A percentile compares a stretch with the other conserved stretches of the same genome.
phyloP scores from a whole-genome alignment of 345 rosid species.

The Bretschneidera sinensis region DNA sequence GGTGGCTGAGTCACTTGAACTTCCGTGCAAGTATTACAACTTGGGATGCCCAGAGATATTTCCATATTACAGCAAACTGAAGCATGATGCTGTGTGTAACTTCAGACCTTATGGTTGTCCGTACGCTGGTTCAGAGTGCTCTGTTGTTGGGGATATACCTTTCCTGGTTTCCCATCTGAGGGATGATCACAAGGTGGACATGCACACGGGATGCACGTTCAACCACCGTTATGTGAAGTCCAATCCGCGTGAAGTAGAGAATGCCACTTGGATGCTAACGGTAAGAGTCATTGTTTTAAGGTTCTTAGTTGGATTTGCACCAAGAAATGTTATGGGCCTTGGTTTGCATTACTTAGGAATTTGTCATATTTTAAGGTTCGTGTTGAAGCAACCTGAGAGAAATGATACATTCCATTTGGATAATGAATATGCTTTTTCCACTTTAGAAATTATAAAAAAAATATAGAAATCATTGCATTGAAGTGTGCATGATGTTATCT shows the following conservation, averaged over 20 bases:
- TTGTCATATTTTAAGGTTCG: too few relatives aligned
- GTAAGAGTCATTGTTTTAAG: slow-evolving; percentile 24
- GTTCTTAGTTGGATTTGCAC: background rate
- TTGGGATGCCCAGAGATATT: slow-evolving; percentile 80
- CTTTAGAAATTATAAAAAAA: too few relatives aligned
- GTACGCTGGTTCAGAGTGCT: slow-evolving; percentile 75
- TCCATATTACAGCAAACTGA: slow-evolving; percentile 74
- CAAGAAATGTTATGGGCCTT: too few relatives aligned
- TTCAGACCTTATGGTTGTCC: slow-evolving; percentile 78
- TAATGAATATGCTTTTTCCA: too few relatives aligned
- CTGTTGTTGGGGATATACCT: slow-evolving; percentile 60
- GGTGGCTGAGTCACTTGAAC: slow-evolving; percentile 76
- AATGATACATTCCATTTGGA: background rate
- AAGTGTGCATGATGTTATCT: too few relatives aligned
- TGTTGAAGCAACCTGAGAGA: too few relatives aligned
- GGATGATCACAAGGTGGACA: slow-evolving; percentile 83
- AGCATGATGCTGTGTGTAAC: slow-evolving; percentile 65
- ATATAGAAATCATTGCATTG: too few relatives aligned
- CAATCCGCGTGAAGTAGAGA: slow-evolving; percentile 79
- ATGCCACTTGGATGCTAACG: slow-evolving; percentile 73
- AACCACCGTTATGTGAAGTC: slow-evolving; percentile 82
- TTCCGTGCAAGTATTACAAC: slow-evolving; percentile 67
- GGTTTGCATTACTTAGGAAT: too few relatives aligned
- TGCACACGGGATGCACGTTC: slow-evolving; percentile 73
- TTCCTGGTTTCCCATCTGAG: slow-evolving; percentile 67